Evolutionary conservation across 768 basidiomycete genomes (phyloP), one percentile per base, ranked within the genome.

Genomic region (Phylloporus sp.): DNA sequence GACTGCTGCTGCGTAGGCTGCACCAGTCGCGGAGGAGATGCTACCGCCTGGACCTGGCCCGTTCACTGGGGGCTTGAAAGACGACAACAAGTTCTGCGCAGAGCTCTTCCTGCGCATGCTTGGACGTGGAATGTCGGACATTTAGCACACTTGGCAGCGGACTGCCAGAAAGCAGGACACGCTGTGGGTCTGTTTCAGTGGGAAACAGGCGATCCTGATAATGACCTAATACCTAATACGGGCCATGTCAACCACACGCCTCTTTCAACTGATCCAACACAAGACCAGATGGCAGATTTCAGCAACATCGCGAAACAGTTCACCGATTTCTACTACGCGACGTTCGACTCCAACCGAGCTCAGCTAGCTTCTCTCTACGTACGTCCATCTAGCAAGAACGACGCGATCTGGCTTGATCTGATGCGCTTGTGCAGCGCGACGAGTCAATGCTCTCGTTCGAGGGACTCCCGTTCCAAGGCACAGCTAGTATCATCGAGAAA

Each of bases 371-470:
- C 71, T 29, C 85, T 97, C 70, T 97, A 97, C 72, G 95, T 97
- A 54, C 60, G 88, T 82, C 45, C 27, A 18, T 45, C 39, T 9
- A 29, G 18, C 22, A 23, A 24, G 13, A 31, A 22, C 10, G 24
- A 46, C 42, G 34, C 45, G 68, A 70, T 68, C 69, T 51, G 59
- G 53, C 57, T 62, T 63, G 64, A 57, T 57, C 58, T 61, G 44
- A 53, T 58, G 47, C 26, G n/a, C n/a, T n/a, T 28, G 51, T 53
- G 23, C 67, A 97, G 95, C 83, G 93, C 54, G 71, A 76, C 12
- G 43, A 60, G 47, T 97, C 95, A 11, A 95, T 95, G 91, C 73
- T 97, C 62, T 81, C 86, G 7, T 97, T 80, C 70, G 94, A 98
- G 71, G 79, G 78, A 13, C 39, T 59, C 27, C 82, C 76, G 20